Percentiles rank a stretch among this genome's conserved stretches.
Evolutionary conservation across 2,329 filamentous ascomycete genomes (phyloP).

Genomic region (Fusarium sp.): DNA sequence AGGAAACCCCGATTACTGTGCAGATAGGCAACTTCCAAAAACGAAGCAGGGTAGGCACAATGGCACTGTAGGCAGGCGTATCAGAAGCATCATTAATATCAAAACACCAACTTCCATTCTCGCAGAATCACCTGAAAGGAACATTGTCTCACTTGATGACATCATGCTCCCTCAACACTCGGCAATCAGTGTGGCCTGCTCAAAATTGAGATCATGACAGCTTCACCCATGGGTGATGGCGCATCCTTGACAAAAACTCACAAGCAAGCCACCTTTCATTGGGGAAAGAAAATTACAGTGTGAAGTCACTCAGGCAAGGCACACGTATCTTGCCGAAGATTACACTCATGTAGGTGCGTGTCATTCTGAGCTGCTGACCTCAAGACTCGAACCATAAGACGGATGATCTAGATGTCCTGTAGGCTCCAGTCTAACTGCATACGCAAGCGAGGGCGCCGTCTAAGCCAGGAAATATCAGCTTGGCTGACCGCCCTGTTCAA

Average conservation of each 20-base stretch:
- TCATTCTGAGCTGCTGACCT: slow-evolving; percentile 28
- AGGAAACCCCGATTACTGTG: slow-evolving; percentile 1
- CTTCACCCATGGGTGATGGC: not conserved
- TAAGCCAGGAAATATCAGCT: slow-evolving; percentile 26
- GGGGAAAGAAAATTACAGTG: not conserved
- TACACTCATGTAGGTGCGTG: slow-evolving; percentile 12
- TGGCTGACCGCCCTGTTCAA: slow-evolving; percentile 33
- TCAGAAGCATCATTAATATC: not conserved
- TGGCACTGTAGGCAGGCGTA: not conserved
- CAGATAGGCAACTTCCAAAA: not conserved
- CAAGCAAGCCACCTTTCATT: slow-evolving; percentile 5
- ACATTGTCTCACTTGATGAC: not conserved
- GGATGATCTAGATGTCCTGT: slow-evolving; percentile 29
- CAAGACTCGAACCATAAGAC: slow-evolving; percentile 34
- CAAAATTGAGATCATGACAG: slow-evolving; percentile 6
- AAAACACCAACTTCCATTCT: not conserved
- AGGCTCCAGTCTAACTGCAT: slow-evolving; percentile 20
- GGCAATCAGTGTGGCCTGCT: not conserved
- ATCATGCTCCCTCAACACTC: not conserved
- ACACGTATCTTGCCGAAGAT: slow-evolving; percentile 15
- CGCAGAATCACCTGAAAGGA: not conserved
- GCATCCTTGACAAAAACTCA: not conserved
- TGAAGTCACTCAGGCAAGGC: not conserved
- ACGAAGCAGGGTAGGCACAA: not conserved
- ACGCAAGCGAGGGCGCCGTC: slow-evolving; percentile 27